A percentile compares a stretch with the other conserved stretches of the same genome.
phyloP scores from a whole-genome alignment of 768 basidiomycete species.

The Lentinus brumalis region DNA sequence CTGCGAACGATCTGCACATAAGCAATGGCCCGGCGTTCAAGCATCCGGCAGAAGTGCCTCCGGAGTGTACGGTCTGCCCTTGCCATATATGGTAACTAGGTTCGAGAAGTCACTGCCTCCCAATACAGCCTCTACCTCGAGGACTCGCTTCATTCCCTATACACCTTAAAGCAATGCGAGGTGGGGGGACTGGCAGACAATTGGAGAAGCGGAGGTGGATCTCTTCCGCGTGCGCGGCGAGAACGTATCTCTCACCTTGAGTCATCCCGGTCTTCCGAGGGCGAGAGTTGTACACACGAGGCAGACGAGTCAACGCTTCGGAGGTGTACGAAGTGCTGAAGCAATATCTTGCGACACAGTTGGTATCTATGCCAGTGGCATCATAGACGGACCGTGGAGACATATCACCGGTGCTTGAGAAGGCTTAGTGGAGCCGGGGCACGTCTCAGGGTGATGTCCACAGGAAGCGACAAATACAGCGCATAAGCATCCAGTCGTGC shows the following conservation, averaged over 20 bases:
- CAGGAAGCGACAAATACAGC: too few relatives aligned
- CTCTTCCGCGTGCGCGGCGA: constrained; percentile 8
- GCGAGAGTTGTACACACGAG: constrained; percentile 12
- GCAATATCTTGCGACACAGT: not conserved
- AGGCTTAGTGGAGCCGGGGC: not conserved
- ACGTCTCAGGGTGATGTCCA: too few relatives aligned
- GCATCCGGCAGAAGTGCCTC: constrained; percentile 7
- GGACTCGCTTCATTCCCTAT: constrained; percentile 3
- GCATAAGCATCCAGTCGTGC: too few relatives aligned
- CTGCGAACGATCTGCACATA: not conserved
- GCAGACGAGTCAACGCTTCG: constrained; percentile 3
- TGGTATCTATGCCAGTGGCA: not conserved
- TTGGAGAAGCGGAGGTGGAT: constrained; percentile 6
- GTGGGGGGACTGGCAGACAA: not conserved
- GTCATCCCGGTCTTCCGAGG: not conserved
- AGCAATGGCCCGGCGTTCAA: not conserved
- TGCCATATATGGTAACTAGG: constrained; percentile 18
- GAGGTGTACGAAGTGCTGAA: not conserved
- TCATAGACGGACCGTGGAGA: not conserved
- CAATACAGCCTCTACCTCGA: constrained; percentile 13
- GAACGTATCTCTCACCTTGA: not conserved
- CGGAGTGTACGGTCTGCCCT: constrained; percentile 8
- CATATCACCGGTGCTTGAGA: not conserved
- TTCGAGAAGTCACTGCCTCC: constrained; percentile 19
- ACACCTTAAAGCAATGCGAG: constrained; percentile 12